Percentiles rank a stretch among this genome's conserved stretches.
phyloP scores from a whole-genome alignment of 2,329 filamentous ascomycete genomes.

The Neofusicoccum cordaticola region DNA sequence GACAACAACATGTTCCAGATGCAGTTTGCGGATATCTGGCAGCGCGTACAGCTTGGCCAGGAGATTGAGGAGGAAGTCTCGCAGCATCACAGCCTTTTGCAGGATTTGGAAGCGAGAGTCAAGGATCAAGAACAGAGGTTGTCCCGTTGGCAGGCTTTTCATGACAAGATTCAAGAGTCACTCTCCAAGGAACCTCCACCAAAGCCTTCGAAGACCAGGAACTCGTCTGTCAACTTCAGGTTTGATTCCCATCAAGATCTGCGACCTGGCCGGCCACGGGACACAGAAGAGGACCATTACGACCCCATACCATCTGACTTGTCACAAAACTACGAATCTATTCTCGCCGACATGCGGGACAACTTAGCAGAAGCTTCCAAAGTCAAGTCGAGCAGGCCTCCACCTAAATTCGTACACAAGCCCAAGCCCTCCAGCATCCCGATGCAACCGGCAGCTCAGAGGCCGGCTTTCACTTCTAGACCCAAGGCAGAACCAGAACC shows the following conservation, averaged over 20 bases:
- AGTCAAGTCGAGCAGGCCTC: neutral
- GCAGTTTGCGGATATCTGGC: conserved; percentile 70
- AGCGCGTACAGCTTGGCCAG: conserved; percentile 59
- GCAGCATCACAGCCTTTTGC: conserved; percentile 47
- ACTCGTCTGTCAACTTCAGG: conserved; percentile 22
- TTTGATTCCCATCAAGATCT: conserved; percentile 35
- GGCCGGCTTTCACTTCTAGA: neutral
- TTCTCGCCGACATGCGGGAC: conserved; percentile 11
- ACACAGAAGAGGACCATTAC: neutral
- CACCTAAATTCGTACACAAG: neutral
- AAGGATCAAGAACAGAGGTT: conserved; percentile 65
- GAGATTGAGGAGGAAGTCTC: conserved; percentile 49
- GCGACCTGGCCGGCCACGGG: conserved; percentile 19
- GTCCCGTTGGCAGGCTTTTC: conserved; percentile 70
- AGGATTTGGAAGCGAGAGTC: conserved; percentile 69
- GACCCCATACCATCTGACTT: neutral
- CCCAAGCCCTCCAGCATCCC: neutral
- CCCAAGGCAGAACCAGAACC: neutral
- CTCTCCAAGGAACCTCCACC: conserved; percentile 18
- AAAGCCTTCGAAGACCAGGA: neutral
- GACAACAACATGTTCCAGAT: conserved; percentile 64
- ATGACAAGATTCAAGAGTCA: conserved; percentile 38
- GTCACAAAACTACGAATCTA: neutral
- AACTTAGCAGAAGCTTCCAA: neutral
- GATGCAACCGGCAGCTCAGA: neutral